These are phyloP conservation scores for Syncephalastrum racemosum DNA, from an alignment of 371 early-diverging fungal genomes.

Conservation along the genomic window DNA sequence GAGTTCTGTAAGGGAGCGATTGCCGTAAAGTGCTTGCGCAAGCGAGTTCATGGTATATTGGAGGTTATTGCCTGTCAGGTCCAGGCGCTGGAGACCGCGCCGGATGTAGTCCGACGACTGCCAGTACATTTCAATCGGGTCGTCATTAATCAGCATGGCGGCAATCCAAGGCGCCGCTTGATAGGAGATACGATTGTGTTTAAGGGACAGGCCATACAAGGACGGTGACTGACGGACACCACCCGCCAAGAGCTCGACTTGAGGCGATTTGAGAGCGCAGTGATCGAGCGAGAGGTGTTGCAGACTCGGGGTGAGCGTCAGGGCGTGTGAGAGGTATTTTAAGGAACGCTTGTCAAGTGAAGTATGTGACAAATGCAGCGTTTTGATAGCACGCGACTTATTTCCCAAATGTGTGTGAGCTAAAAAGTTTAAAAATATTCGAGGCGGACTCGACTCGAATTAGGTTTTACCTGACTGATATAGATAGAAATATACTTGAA, in stretches of 20 bases:
- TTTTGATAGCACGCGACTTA: conserved; percentile 40
- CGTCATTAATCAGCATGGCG: conserved; percentile 50
- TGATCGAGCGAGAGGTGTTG: conserved; percentile 57
- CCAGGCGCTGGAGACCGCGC: conserved; percentile 44
- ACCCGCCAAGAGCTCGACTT: conserved; percentile 56
- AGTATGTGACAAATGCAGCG: conserved; percentile 34
- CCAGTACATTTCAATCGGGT: conserved; percentile 26
- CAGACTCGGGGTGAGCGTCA: conserved; percentile 48
- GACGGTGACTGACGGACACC: conserved; percentile 52
- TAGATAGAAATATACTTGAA: conserved; percentile 46
- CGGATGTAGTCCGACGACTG: conserved; percentile 12
- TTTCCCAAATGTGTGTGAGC: too few relatives aligned
- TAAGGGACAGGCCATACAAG: conserved; percentile 50
- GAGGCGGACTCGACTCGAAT: background rate
- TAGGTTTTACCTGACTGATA: conserved; percentile 36
- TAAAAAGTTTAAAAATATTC: too few relatives aligned
- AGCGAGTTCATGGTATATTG: conserved; percentile 47
- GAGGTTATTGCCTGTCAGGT: conserved; percentile 56
- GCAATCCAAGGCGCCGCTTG: conserved; percentile 49
- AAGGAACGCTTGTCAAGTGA: conserved; percentile 53
- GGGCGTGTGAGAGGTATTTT: conserved; percentile 58
- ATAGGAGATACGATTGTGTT: conserved; percentile 51
- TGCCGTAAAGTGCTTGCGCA: conserved; percentile 52
- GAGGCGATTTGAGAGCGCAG: conserved; percentile 51
- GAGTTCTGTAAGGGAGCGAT: conserved; percentile 47